Conservation (phyloP, 176 grass and related monocot species). For the Cenchrus americanus region DNA sequence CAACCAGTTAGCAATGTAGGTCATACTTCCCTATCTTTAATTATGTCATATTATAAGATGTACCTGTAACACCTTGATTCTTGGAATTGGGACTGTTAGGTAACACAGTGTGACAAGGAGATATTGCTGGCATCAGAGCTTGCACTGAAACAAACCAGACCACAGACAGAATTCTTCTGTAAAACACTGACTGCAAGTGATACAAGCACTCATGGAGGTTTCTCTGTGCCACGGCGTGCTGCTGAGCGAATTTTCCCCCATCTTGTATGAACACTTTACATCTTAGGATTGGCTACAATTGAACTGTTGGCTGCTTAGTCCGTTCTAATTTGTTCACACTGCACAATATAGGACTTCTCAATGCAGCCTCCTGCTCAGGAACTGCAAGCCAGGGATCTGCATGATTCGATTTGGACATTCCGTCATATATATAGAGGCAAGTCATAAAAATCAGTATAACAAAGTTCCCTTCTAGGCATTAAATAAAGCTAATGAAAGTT, state of each 20-base stretch:
- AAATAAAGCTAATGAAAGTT: constrained; percentile 38
- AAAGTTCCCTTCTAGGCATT: constrained; percentile 2
- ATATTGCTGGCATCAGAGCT: constrained; percentile 62
- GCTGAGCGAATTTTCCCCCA: constrained; percentile 73
- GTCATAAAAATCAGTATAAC: neutral
- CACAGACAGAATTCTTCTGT: constrained; percentile 78
- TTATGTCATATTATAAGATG: constrained; percentile 24
- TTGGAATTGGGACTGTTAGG: constrained; percentile 45
- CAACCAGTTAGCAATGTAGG: constrained; percentile 77
- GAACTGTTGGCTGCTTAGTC: constrained; percentile 10
- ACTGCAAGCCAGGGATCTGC: constrained; percentile 72
- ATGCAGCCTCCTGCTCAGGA: constrained; percentile 80
- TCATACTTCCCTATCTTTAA: constrained; percentile 38
- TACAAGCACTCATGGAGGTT: constrained; percentile 89
- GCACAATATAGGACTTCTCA: constrained; percentile 61
- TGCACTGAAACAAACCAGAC: constrained; percentile 59
- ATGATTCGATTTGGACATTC: constrained; percentile 72
- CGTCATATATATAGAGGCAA: constrained; percentile 81
- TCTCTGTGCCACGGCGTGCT: constrained; percentile 76
- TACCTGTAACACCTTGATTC: constrained; percentile 17
- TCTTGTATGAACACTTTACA: constrained; percentile 58
- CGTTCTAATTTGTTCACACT: constrained; percentile 21
- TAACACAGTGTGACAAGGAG: constrained; percentile 67
- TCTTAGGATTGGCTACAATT: neutral
- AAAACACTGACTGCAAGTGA: constrained; percentile 87